Base-by-base conservation (phyloP, 2,329 filamentous ascomycete species). In the Trichoderma sp. region DNA sequence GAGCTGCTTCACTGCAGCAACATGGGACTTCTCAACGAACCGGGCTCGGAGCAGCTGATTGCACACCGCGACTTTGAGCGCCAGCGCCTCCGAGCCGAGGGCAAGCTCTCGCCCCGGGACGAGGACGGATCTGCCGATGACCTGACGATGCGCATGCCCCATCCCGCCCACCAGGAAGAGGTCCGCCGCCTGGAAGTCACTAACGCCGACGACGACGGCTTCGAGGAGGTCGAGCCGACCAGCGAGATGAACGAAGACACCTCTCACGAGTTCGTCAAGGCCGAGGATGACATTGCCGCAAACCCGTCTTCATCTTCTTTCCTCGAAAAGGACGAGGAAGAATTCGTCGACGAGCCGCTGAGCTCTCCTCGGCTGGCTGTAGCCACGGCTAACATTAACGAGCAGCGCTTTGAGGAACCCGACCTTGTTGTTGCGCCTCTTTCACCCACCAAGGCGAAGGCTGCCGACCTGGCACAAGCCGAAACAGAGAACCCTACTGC, bases 1-100 rank as follows among this genome's bases (percentile, higher is more conserved):
- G 95, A 99, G 77, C 82, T 99, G 51, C 80, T 99, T 45, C 95
- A 99, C 77, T 99, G 95, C 78, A 98, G 94, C 76, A 99, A 99
- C 75, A 99, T 99, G 95, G 93, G 91, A 6, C 81, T 99, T 43
- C 81, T 99, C 69, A 99, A 99, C 74, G 93, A 98, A 75, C 82
- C 87, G 10, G 95, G 94, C 39, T 93, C 93, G 12, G 93, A 99
- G 74, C 89, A 92, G 69, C 87, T 97, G 69, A 92, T 98, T 66
- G 87, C 85, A 67, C 83, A 87, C 48, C 86, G 95, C 67, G 93
- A 99, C 73, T 79, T 83, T 12, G 93, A 97, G 74, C 88, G 95
- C 57, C 91, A 96, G 70, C 86, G 87, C 45, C 80, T 98, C 48
- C 89, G 92, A 70, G 82, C 81, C 1, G 90, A 95, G 73, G 93